Evolutionary conservation across 1,284 basidiomycete species (phyloP), one percentile per base, ranked within the genome.

Genomic region (Neotropicomus parvogracilis): DNA sequence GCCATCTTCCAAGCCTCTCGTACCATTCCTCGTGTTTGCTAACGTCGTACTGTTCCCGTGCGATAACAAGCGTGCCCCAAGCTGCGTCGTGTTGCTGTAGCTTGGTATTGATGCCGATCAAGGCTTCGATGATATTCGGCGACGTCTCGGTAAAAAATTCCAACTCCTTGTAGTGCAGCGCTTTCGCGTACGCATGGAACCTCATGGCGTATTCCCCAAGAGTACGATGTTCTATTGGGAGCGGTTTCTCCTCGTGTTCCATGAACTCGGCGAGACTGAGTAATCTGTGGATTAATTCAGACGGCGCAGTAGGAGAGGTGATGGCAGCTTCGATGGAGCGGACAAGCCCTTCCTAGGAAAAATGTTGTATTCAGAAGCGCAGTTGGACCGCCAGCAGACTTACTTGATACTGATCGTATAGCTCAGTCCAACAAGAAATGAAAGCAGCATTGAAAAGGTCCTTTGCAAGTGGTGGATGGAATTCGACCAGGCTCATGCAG

Each of bases 391-490:
- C 28, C 16, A 38, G 8, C 20, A 38, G 24, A 55, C 78, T 36
- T 54, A 91, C 92, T 77, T 95, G 93, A 68, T 97, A 97, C 62
- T 91, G 86, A 51, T 98, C 95, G 62, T 95, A 98, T 7, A 99
- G 73, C 61, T 97, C 95, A 6, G 85, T 83, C 95, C 95, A 99
- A 60, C 97, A 99, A 6, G 95, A 98, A 14, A 99, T 83, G 67
- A 99, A 99, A 0, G 97, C 97, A 10, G 95, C 93, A 66, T 99
- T 99, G 77, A 99, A 99, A 8, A 99, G 74, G 62, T 97, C 95
- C 59, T 91, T 88, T 0, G 94, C 94, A 49, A 99, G 77, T 0
- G 95, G 92, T 13, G 85, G 81, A 68, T 99, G 92, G 20, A 90
- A 85, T 60, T 97, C 92, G 1, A 97, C 93, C 39, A 99, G 73